Conservation (phyloP, 148 eudicot genomes). For the Vaccinium darrowii region DNA sequence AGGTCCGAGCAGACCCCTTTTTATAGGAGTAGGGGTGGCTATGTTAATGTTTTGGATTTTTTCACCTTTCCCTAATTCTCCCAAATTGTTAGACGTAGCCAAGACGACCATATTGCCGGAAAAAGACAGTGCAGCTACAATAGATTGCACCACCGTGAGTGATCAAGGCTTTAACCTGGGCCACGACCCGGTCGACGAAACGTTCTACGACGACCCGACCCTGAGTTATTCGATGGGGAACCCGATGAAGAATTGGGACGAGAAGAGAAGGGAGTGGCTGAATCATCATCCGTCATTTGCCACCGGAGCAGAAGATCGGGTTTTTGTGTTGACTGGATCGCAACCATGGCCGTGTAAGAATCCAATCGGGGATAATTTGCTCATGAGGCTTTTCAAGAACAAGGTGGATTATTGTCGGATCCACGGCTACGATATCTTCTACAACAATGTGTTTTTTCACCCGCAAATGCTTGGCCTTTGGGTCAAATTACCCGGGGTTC, state of each 20-base stretch:
- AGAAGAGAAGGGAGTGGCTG: slow-evolving; percentile 32
- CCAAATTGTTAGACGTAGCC: not conserved
- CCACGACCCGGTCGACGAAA: not conserved
- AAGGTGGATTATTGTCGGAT: slow-evolving; percentile 44
- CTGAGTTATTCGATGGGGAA: slow-evolving; percentile 22
- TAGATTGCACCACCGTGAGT: not conserved
- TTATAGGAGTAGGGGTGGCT: not conserved
- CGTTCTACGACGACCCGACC: slow-evolving; percentile 10
- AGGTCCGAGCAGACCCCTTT: not conserved
- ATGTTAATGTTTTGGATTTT: not conserved
- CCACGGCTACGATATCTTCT: slow-evolving; percentile 40
- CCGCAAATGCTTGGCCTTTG: slow-evolving; percentile 48
- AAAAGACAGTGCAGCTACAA: not conserved
- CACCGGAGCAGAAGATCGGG: slow-evolving; percentile 9
- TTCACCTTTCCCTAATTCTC: not conserved
- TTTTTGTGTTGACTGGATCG: slow-evolving; percentile 32
- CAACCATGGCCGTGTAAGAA: slow-evolving; percentile 28
- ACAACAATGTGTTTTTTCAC: slow-evolving; percentile 37
- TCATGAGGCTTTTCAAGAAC: slow-evolving; percentile 34
- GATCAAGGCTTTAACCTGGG: too few relatives aligned
- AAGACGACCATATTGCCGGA: not conserved
- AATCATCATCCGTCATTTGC: slow-evolving; percentile 25
- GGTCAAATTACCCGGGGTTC: slow-evolving; percentile 58
- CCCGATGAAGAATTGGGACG: slow-evolving; percentile 32
- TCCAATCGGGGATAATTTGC: slow-evolving; percentile 29